phyloP scores from a whole-genome alignment of 208 protist genomes.

The Acanthamoeba lenticulata region DNA sequence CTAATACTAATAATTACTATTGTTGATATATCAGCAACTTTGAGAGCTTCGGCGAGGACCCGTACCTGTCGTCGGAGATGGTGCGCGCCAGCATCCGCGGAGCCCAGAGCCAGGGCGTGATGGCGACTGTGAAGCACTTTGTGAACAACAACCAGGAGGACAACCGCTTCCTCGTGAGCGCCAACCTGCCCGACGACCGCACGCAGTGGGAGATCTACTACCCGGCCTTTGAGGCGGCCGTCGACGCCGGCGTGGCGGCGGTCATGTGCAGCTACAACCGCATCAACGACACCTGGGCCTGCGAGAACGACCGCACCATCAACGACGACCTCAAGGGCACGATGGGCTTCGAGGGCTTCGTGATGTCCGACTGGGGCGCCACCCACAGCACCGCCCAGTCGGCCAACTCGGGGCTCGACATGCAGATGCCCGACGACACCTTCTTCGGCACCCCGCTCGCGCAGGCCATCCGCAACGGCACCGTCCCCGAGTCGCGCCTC shows the following conservation, averaged over 20 bases:
- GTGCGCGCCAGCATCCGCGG: conserved; percentile 68
- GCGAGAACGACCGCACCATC: conserved; percentile 79
- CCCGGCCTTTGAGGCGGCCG: conserved; percentile 81
- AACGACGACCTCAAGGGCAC: conserved; percentile 78
- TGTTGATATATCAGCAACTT: conserved; percentile 75
- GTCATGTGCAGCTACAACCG: conserved; percentile 86
- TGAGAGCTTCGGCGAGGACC: conserved; percentile 81
- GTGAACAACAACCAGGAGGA: conserved; percentile 82
- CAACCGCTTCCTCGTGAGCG: conserved; percentile 53
- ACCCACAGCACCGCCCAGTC: conserved; percentile 80
- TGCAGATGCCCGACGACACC: conserved; percentile 84
- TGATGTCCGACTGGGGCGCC: conserved; percentile 83
- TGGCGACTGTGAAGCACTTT: conserved; percentile 73
- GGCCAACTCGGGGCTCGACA: conserved; percentile 80
- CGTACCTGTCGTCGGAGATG: conserved; percentile 70
- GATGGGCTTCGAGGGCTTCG: conserved; percentile 80
- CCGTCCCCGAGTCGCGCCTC: conserved; percentile 57
- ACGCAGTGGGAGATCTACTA: conserved; percentile 82
- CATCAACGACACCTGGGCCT: conserved; percentile 75
- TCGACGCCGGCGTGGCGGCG: conserved; percentile 78
- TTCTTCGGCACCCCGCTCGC: conserved; percentile 69
- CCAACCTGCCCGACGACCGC: conserved; percentile 7
- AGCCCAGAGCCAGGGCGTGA: conserved; percentile 73
- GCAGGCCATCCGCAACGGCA: conserved; percentile 35
- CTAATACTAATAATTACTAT: background rate